Evolutionary conservation across 306 rosid genomes (phyloP).

Genomic region (Sicyos edulis): DNA sequence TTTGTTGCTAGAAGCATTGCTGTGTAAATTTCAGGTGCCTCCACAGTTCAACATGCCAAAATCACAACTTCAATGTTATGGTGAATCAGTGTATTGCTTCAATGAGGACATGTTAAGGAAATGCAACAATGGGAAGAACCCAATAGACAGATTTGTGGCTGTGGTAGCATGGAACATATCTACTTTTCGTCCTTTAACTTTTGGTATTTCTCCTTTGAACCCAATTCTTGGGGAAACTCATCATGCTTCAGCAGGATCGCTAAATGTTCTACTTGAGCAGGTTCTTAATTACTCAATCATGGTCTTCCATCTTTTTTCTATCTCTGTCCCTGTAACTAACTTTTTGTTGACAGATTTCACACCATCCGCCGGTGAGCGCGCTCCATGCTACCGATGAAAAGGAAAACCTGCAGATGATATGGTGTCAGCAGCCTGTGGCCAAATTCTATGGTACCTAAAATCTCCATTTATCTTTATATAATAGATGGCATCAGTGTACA

Average conservation of each 20-base stretch:
- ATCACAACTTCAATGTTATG: constrained; percentile 78
- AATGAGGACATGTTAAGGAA: constrained; percentile 41
- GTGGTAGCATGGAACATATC: constrained; percentile 83
- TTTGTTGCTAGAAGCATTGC: not conserved
- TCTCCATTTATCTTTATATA: not conserved
- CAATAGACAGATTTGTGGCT: constrained; percentile 54
- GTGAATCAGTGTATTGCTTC: constrained; percentile 61
- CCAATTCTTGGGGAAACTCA: constrained; percentile 96
- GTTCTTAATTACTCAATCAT: constrained; percentile 26
- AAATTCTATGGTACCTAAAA: constrained; percentile 48
- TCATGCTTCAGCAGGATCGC: constrained; percentile 61
- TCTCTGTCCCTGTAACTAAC: not conserved
- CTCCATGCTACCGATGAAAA: constrained; percentile 84
- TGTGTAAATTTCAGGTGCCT: constrained; percentile 42
- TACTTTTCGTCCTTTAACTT: constrained; percentile 51
- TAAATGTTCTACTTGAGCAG: constrained; percentile 72
- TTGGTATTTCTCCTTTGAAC: constrained; percentile 65
- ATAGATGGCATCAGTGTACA: not conserved
- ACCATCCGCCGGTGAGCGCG: constrained; percentile 81
- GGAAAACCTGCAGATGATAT: constrained; percentile 56
- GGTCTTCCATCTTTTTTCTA: not conserved
- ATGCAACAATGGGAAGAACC: constrained; percentile 48
- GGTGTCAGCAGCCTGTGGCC: constrained; percentile 68
- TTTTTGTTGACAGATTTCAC: constrained; percentile 51
- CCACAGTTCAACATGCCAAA: constrained; percentile 71